phyloP scores from a whole-genome alignment of 192 early-diverging fungal species.

The Rhizoclosmatium sp. region DNA sequence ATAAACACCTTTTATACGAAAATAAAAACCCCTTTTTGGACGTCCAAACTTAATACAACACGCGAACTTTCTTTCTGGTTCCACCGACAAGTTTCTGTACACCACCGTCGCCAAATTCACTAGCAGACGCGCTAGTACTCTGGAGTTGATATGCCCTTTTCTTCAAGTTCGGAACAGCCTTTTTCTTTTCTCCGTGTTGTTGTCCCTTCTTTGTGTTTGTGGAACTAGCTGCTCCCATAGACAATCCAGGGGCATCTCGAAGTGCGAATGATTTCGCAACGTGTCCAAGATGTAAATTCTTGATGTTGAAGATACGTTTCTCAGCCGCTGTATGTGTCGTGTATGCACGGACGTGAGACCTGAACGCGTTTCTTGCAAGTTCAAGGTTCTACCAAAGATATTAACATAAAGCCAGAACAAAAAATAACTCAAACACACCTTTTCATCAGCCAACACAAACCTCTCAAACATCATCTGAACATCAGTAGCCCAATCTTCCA shows the following conservation, averaged over 20 bases:
- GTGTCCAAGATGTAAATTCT: constrained; percentile 95
- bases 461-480: constrained; percentile 75
- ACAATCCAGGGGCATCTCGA: constrained; percentile 79
- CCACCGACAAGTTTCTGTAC: constrained; percentile 34
- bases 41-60: not conserved
- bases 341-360: constrained; percentile 91
- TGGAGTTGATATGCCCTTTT: constrained; percentile 41
- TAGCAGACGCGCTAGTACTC: constrained; percentile 29
- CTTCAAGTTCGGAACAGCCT: constrained; percentile 39
- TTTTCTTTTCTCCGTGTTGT: constrained; percentile 24
- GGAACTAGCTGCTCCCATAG: constrained; percentile 28
- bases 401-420: constrained; percentile 10
- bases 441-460: constrained; percentile 67
- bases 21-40: no score
- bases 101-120: constrained; percentile 54
- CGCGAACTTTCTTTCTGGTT: constrained; percentile 30
- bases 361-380: constrained; percentile 82
- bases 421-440: constrained; percentile 55
- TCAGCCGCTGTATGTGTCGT: constrained; percentile 88
- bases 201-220: constrained; percentile 18
- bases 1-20: no score
- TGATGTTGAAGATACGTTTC: constrained; percentile 93
- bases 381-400: constrained; percentile 55
- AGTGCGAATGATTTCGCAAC: constrained; percentile 97
- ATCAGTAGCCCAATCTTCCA: constrained; percentile 61